These are phyloP conservation scores for Sporothrix sp. DNA, from an alignment of 2,329 filamentous ascomycete species.

Conservation along the genomic window DNA sequence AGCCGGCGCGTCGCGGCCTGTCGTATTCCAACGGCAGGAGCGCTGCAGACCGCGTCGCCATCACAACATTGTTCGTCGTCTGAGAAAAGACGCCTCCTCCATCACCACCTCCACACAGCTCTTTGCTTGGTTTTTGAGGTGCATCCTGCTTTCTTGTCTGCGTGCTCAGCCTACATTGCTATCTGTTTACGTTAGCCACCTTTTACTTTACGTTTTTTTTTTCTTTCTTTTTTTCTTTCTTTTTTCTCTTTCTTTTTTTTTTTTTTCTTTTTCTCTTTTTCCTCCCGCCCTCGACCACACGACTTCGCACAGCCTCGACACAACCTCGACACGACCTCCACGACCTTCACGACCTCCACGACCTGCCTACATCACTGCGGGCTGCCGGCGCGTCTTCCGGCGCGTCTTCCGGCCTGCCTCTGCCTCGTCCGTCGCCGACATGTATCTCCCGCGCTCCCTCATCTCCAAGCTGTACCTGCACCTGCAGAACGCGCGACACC, in stretches of 20 bases:
- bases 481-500: conserved; percentile 75
- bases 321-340: no score
- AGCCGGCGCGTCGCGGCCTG: not conserved
- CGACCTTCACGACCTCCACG: no score
- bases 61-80: conserved; percentile 3
- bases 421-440: conserved; percentile 30
- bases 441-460: conserved; percentile 89
- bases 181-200: not conserved
- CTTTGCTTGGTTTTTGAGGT: no score
- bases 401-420: conserved; percentile 6
- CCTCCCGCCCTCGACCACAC: not conserved
- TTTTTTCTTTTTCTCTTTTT: not conserved
- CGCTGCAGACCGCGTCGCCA: conserved; percentile 14
- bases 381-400: conserved; percentile 1
- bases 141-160: no score
- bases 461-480: conserved; percentile 88
- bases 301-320: not conserved
- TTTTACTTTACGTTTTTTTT: not conserved
- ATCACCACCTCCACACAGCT: no score
- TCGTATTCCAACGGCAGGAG: conserved; percentile 10
- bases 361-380: no score
- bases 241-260: not conserved
- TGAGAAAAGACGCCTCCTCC: conserved; percentile 1
- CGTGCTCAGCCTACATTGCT: not conserved
- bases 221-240: not conserved